phyloP scores from a whole-genome alignment of 352 stramenopile genomes.

The Saprolegnia parasitica region DNA sequence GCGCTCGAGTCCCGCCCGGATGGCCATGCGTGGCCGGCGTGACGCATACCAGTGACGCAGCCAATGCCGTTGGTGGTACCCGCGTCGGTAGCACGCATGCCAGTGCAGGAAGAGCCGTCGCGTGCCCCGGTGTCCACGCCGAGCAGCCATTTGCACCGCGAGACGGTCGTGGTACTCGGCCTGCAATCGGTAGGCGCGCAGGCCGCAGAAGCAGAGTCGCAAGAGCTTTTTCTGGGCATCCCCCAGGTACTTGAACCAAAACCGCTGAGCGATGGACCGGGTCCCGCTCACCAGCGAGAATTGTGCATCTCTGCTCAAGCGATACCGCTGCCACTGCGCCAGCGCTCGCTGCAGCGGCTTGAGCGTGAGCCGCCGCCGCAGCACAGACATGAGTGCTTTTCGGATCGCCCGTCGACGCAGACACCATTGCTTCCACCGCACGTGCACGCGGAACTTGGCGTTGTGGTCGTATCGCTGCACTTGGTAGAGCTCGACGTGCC shows the following conservation, averaged over 20 bases:
- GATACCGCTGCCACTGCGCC: background rate
- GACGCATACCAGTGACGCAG: background rate
- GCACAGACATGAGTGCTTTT: background rate
- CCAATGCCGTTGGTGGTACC: background rate
- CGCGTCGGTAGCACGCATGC: background rate
- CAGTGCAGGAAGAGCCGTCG: background rate
- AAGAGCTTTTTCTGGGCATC: background rate
- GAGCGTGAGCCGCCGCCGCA: background rate
- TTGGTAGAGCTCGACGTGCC: background rate
- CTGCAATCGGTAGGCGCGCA: background rate
- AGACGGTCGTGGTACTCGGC: background rate
- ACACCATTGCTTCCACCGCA: background rate
- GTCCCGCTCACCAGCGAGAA: too few relatives aligned
- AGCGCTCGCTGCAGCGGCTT: background rate
- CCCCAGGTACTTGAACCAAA: background rate
- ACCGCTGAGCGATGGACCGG: background rate
- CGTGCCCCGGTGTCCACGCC: background rate
- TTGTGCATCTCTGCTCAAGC: background rate
- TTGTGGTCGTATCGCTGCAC: constrained; percentile 2
- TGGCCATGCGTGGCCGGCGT: too few relatives aligned
- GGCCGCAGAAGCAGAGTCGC: background rate
- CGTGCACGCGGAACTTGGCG: background rate
- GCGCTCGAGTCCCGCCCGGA: background rate
- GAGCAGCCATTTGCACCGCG: background rate
- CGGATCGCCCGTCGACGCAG: background rate